These are phyloP conservation scores for Moniliophthora roreri DNA, from an alignment of 1,284 basidiomycete species.

Conservation along the genomic window DNA sequence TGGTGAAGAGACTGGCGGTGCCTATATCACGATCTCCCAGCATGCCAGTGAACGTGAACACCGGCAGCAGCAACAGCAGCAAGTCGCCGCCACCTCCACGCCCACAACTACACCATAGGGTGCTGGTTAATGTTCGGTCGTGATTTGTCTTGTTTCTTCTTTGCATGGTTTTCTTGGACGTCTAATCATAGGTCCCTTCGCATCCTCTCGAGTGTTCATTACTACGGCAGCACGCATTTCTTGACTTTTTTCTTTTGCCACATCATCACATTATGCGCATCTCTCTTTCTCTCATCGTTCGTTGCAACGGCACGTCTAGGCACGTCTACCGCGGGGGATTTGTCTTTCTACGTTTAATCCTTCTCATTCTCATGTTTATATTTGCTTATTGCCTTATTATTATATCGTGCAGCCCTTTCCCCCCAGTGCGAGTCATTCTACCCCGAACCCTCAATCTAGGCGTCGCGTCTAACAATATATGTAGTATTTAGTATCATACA, in stretches of 20 bases:
- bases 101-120: slow-evolving; percentile 17
- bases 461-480: slow-evolving; percentile 20
- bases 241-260: slow-evolving; percentile 22
- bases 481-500: slow-evolving; percentile 44
- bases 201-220: slow-evolving; percentile 15
- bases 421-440: slow-evolving; percentile 24
- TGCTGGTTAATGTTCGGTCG: slow-evolving; percentile 2
- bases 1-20: slow-evolving; percentile 71
- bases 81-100: slow-evolving; percentile 17
- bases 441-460: slow-evolving; percentile 21
- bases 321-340: slow-evolving; percentile 15
- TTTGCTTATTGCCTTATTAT: slow-evolving; percentile 23
- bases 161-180: slow-evolving; percentile 25
- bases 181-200: slow-evolving; percentile 20
- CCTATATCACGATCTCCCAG: slow-evolving; percentile 83
- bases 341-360: slow-evolving; percentile 16
- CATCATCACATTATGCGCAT: slow-evolving; percentile 29
- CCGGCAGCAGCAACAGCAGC: slow-evolving; percentile 32
- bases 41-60: slow-evolving; percentile 68
- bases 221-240: slow-evolving; percentile 15
- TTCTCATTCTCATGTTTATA: slow-evolving; percentile 10
- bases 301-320: slow-evolving; percentile 18
- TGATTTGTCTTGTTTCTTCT: slow-evolving; percentile 14
- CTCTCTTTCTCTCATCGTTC: slow-evolving; percentile 17
- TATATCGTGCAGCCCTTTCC: slow-evolving; percentile 21